Conservation (phyloP, 1,139 yeast genomes). For the Williopsis jadinii region DNA sequence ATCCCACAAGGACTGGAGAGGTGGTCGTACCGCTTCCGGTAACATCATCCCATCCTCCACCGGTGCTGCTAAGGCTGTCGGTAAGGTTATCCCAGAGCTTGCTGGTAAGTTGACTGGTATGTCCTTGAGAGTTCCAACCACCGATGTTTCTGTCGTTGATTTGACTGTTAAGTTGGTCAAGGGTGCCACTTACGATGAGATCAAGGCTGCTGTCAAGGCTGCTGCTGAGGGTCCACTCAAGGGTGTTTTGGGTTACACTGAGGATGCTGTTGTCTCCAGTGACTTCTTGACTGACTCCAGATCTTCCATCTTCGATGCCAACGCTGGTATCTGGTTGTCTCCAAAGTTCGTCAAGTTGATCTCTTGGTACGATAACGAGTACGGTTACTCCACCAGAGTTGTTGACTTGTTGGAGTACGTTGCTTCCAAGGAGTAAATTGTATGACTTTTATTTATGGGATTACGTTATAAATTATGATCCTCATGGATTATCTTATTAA, state of each 20-base stretch:
- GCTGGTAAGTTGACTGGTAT: constrained; percentile 88
- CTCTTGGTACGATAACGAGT: constrained; percentile 89
- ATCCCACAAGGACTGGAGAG: constrained; percentile 90
- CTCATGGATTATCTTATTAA: too few relatives aligned
- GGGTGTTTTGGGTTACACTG: constrained; percentile 79
- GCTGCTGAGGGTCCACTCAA: constrained; percentile 65
- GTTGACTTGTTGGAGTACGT: constrained; percentile 76
- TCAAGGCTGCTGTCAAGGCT: constrained; percentile 61
- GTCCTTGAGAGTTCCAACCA: constrained; percentile 84
- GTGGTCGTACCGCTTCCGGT: constrained; percentile 88
- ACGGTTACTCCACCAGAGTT: constrained; percentile 89
- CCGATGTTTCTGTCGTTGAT: constrained; percentile 77
- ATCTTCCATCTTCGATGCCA: constrained; percentile 79
- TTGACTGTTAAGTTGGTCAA: constrained; percentile 63
- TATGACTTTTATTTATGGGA: background rate
- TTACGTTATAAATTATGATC: too few relatives aligned
- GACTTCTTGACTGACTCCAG: constrained; percentile 74
- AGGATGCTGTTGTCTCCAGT: constrained; percentile 79
- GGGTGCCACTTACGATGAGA: constrained; percentile 68
- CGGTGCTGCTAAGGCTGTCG: constrained; percentile 93
- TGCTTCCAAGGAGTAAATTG: constrained; percentile 29
- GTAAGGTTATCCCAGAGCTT: constrained; percentile 82
- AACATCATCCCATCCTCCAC: constrained; percentile 88
- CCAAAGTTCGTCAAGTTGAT: constrained; percentile 81
- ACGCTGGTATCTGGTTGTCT: constrained; percentile 79